Percentiles rank a stretch among this genome's conserved stretches.
These are phyloP conservation scores for Amesomyces nigricolor DNA, from an alignment of 2,329 filamentous ascomycete species.

Conservation along the genomic window DNA sequence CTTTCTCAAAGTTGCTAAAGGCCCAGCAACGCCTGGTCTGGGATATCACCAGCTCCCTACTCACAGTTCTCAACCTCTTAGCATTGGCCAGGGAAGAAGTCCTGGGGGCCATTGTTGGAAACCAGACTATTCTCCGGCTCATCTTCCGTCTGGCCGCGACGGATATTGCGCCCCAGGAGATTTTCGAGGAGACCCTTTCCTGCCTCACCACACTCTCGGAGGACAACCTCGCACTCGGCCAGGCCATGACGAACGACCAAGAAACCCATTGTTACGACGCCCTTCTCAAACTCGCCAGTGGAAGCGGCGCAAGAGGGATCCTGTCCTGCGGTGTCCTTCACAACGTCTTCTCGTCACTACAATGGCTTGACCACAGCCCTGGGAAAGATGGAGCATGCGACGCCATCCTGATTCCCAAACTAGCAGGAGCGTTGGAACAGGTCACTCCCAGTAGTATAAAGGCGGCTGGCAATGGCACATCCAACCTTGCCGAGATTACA, in stretches of 20 bases:
- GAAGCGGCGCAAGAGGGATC: constrained; percentile 43
- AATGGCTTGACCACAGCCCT: constrained; percentile 48
- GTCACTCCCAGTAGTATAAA: constrained; percentile 25
- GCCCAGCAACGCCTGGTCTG: constrained; percentile 49
- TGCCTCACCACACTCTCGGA: constrained; percentile 56
- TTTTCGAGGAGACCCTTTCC: constrained; percentile 45
- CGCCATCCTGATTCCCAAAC: constrained; percentile 43
- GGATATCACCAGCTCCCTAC: constrained; percentile 49
- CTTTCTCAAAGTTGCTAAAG: constrained; percentile 45
- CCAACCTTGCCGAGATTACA: constrained; percentile 41
- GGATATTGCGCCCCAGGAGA: constrained; percentile 36
- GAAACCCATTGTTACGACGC: constrained; percentile 43
- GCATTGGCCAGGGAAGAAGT: constrained; percentile 58
- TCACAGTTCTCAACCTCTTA: constrained; percentile 48
- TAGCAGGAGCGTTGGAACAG: constrained; percentile 38
- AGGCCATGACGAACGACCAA: constrained; percentile 48
- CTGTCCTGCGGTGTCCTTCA: constrained; percentile 57
- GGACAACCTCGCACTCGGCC: constrained; percentile 50
- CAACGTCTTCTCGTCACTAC: constrained; percentile 52
- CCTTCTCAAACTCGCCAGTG: constrained; percentile 43
- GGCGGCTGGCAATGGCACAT: constrained; percentile 33
- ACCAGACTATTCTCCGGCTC: constrained; percentile 45
- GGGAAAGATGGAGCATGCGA: constrained; percentile 46
- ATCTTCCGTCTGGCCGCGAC: constrained; percentile 48
- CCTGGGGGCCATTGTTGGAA: constrained; percentile 47